Evolutionary conservation across 2,329 filamentous ascomycete species (phyloP).

Genomic region (Ciborinia camelliae): DNA sequence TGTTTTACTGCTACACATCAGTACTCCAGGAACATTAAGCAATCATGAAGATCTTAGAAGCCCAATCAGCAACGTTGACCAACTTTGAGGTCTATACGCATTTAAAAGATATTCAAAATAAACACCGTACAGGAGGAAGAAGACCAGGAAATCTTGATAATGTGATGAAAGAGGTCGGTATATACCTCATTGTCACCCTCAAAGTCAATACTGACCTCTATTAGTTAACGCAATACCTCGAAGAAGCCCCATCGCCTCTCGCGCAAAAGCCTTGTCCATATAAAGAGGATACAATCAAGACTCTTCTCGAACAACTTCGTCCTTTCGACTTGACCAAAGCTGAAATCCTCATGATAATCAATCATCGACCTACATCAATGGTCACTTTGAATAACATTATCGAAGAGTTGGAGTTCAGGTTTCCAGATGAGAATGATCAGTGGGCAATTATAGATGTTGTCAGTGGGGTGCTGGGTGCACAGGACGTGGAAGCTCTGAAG

Average conservation of each 20-base stretch:
- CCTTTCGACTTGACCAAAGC: conserved; percentile 62
- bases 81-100: conserved; percentile 73
- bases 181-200: neutral
- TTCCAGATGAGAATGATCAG: conserved; percentile 54
- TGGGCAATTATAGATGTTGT: conserved; percentile 55
- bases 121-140: conserved; percentile 17
- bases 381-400: conserved; percentile 60
- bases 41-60: conserved; percentile 64
- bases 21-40: neutral
- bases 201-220: neutral
- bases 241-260: conserved; percentile 53
- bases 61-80: conserved; percentile 65
- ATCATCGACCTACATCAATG: conserved; percentile 57
- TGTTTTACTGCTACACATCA: neutral
- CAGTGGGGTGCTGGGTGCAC: conserved; percentile 52
- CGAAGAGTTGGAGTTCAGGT: conserved; percentile 62
- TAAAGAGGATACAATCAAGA: conserved; percentile 48
- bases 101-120: conserved; percentile 51
- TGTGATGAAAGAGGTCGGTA: conserved; percentile 60
- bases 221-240: conserved; percentile 60
- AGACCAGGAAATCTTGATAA: conserved; percentile 38
- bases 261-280: conserved; percentile 43
- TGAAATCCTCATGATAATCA: conserved; percentile 66
- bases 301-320: conserved; percentile 53
- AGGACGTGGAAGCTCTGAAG: conserved; percentile 30